Percentiles rank a stretch among this genome's conserved stretches.
Evolutionary conservation across 768 basidiomycete species (phyloP).

Genomic region (Agaricus subrufescens): DNA sequence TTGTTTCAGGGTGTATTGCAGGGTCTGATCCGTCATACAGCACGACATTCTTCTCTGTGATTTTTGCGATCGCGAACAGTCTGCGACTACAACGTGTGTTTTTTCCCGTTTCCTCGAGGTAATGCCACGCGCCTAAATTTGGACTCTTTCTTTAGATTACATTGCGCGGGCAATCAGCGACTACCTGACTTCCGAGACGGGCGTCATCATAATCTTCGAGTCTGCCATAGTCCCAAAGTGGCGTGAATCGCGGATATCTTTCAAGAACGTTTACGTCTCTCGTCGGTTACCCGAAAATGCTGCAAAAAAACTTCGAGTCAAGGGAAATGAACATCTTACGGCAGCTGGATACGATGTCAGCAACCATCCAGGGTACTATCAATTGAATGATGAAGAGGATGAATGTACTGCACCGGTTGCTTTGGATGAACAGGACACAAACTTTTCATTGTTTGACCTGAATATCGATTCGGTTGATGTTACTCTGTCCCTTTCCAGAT

Average conservation of each 20-base stretch:
- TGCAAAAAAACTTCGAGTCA: constrained; percentile 13
- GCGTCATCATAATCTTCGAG: constrained; percentile 93
- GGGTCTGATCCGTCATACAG: constrained; percentile 27
- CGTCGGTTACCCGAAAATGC: constrained; percentile 50
- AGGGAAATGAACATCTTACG: constrained; percentile 39
- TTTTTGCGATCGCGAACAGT: constrained; percentile 88
- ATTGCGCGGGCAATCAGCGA: constrained; percentile 87
- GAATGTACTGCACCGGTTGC: constrained; percentile 24
- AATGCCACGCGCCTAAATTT: not conserved
- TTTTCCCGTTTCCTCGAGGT: not conserved
- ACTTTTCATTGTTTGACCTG: constrained; percentile 90
- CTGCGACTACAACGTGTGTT: constrained; percentile 73
- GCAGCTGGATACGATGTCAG: constrained; percentile 74
- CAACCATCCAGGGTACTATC: constrained; percentile 69
- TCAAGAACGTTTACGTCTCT: constrained; percentile 95
- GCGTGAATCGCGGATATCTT: constrained; percentile 93
- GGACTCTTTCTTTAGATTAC: constrained; percentile 44
- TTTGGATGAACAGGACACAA: constrained; percentile 48
- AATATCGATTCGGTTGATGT: constrained; percentile 95
- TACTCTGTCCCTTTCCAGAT: constrained; percentile 82
- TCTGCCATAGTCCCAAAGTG: constrained; percentile 97
- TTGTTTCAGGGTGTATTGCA: not conserved
- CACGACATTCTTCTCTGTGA: constrained; percentile 92
- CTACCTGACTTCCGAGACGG: constrained; percentile 90
- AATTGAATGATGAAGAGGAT: constrained; percentile 50